Evolutionary conservation across 129 eudicot species (phyloP).

Genomic region (Saposhnikovia divaricata): DNA sequence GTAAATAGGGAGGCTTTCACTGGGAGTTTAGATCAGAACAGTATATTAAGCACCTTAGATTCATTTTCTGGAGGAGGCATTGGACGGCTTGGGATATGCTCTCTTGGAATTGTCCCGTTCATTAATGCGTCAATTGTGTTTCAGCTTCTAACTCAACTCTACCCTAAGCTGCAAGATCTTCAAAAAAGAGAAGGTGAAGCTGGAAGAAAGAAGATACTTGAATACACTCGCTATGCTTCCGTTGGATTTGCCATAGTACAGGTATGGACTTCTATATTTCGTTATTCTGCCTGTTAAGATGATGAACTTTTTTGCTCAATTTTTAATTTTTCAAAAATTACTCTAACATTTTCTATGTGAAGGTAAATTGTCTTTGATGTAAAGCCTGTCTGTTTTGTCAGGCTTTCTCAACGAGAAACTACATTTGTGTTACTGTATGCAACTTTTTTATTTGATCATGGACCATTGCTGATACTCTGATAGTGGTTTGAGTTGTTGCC

Average conservation of each 20-base stretch:
- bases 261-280: conserved; percentile 29
- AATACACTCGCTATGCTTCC: conserved; percentile 96
- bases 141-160: conserved; percentile 88
- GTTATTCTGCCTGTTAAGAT: background rate
- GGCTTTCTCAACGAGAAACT: background rate
- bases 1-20: conserved; percentile 92
- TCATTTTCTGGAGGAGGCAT: conserved; percentile 99
- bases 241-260: conserved; percentile 98
- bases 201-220: conserved; percentile 85
- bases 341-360: background rate
- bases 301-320: background rate
- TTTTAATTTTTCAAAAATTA: background rate
- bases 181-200: conserved; percentile 97
- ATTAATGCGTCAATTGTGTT: conserved; percentile 97
- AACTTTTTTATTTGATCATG: background rate
- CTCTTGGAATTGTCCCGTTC: conserved; percentile 97
- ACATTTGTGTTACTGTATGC: background rate
- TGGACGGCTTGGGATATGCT: conserved; percentile 92
- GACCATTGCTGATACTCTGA: background rate
- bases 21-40: conserved; percentile 90
- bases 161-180: conserved; percentile 96
- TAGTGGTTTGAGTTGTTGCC: background rate
- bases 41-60: conserved; percentile 78
- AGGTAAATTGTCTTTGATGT: background rate
- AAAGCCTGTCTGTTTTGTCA: background rate